These are phyloP conservation scores for Polyporus arcularius DNA, from an alignment of 768 basidiomycete genomes.

Conservation along the genomic window DNA sequence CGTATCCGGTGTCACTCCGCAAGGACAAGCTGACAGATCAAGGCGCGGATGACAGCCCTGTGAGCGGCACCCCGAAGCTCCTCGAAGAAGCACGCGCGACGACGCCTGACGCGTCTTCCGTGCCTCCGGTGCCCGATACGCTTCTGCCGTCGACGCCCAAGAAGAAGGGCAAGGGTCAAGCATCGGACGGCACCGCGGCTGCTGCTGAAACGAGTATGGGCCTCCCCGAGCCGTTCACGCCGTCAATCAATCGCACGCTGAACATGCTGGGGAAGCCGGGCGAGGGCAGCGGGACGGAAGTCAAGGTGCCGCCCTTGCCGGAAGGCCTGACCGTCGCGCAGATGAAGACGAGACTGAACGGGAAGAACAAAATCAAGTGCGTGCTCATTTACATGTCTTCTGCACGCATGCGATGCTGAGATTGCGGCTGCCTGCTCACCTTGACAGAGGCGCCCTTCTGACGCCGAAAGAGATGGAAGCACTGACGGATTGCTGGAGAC, in stretches of 20 bases:
- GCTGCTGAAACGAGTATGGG: conserved; percentile 8
- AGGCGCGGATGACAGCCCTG: conserved; percentile 41
- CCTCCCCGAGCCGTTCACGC: conserved; percentile 64
- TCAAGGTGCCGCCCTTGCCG: conserved; percentile 46
- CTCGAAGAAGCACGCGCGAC: conserved; percentile 7
- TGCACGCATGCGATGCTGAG: neutral
- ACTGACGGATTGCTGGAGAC: conserved; percentile 75
- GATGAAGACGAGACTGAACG: conserved; percentile 60
- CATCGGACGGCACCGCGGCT: neutral
- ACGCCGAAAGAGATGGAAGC: conserved; percentile 83
- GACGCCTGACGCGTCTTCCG: conserved; percentile 23
- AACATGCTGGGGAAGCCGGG: conserved; percentile 34
- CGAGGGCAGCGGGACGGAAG: neutral
- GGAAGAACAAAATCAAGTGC: conserved; percentile 76
- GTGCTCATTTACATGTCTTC: conserved; percentile 20
- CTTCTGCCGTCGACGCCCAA: conserved; percentile 13
- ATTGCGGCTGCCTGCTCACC: neutral
- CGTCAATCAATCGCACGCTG: conserved; percentile 61
- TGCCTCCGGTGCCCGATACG: conserved; percentile 22
- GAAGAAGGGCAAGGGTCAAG: conserved; percentile 25
- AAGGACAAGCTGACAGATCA: conserved; percentile 17
- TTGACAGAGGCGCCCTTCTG: conserved; percentile 63
- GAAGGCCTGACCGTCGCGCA: conserved; percentile 55
- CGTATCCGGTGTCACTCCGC: conserved; percentile 52
- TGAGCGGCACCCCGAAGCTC: conserved; percentile 16